Evolutionary conservation across 441 rosid genomes (phyloP).

Genomic region (Adansonia rubrostipa): DNA sequence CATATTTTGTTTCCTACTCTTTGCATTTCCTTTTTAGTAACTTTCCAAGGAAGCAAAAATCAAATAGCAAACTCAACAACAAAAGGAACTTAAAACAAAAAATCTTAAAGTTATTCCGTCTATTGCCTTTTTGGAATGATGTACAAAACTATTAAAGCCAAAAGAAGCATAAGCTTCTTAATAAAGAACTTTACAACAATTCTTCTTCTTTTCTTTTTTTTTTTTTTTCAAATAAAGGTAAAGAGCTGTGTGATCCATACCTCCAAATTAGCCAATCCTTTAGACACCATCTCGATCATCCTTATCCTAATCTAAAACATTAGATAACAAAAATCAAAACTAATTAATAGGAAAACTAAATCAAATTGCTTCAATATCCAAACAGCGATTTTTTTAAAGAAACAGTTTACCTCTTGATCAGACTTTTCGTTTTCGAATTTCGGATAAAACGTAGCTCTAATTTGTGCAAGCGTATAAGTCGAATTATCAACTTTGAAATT

Average conservation of each 20-base stretch:
- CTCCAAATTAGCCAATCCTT: constrained; percentile 82
- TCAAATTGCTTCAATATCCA: constrained; percentile 4
- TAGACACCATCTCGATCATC: constrained; percentile 90
- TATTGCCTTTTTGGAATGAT: neutral
- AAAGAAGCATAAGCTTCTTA: constrained; percentile 16
- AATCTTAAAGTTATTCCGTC: constrained; percentile 5
- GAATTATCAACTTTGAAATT: constrained; percentile 69
- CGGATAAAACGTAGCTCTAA: constrained; percentile 96
- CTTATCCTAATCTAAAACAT: constrained; percentile 69
- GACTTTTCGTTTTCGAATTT: constrained; percentile 98
- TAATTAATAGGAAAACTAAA: constrained; percentile 21
- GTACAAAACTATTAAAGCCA: neutral
- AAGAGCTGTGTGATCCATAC: constrained; percentile 41
- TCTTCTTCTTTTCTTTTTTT: neutral
- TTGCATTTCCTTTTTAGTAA: neutral
- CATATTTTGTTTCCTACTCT: neutral
- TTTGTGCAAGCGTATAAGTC: constrained; percentile 66
- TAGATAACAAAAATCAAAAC: constrained; percentile 21
- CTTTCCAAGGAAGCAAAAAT: neutral
- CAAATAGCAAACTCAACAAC: constrained; percentile 12
- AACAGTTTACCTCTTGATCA: constrained; percentile 75
- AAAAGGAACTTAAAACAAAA: constrained; percentile 9
- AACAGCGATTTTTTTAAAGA: neutral
- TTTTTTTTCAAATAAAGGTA: neutral
- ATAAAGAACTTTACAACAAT: neutral